These are phyloP conservation scores for Zygoascus ofunaensis DNA, from an alignment of 805 yeast species.

Conservation along the genomic window DNA sequence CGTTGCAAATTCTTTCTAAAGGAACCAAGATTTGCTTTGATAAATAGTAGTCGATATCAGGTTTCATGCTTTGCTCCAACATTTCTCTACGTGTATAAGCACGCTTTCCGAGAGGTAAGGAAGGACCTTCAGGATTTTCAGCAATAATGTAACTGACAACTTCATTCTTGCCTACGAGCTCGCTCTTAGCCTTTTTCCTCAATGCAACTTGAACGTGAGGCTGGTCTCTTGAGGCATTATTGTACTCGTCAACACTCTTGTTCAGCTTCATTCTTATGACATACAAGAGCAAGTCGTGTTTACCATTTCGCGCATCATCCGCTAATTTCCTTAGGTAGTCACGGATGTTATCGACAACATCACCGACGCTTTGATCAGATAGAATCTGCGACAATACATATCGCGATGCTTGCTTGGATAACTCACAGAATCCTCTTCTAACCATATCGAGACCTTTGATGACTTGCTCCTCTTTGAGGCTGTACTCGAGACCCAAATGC, in stretches of 20 bases:
- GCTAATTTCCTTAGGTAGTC: conserved; percentile 57
- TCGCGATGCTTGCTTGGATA: conserved; percentile 81
- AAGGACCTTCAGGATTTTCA: conserved; percentile 31
- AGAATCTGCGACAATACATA: conserved; percentile 64
- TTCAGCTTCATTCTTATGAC: conserved; percentile 81
- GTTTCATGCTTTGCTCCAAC: conserved; percentile 38
- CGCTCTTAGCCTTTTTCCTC: conserved; percentile 71
- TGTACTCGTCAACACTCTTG: conserved; percentile 75
- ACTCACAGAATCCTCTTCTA: conserved; percentile 91
- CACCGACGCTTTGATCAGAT: conserved; percentile 62
- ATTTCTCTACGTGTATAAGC: conserved; percentile 79
- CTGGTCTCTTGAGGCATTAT: conserved; percentile 1
- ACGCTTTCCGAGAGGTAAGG: conserved; percentile 53
- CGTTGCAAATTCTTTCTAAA: conserved; percentile 74
- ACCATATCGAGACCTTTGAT: conserved; percentile 92
- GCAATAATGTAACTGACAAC: conserved; percentile 84
- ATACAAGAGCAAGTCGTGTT: conserved; percentile 56
- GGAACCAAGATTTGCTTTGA: conserved; percentile 89
- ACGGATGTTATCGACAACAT: conserved; percentile 61
- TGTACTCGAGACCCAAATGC: neutral
- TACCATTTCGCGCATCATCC: conserved; percentile 47
- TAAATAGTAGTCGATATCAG: conserved; percentile 72
- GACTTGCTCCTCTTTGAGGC: neutral
- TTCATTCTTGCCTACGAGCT: conserved; percentile 77
- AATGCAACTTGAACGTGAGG: conserved; percentile 89